phyloP scores from a whole-genome alignment of 2,329 filamentous ascomycete genomes.

The Pseudogymnoascus sp. region DNA sequence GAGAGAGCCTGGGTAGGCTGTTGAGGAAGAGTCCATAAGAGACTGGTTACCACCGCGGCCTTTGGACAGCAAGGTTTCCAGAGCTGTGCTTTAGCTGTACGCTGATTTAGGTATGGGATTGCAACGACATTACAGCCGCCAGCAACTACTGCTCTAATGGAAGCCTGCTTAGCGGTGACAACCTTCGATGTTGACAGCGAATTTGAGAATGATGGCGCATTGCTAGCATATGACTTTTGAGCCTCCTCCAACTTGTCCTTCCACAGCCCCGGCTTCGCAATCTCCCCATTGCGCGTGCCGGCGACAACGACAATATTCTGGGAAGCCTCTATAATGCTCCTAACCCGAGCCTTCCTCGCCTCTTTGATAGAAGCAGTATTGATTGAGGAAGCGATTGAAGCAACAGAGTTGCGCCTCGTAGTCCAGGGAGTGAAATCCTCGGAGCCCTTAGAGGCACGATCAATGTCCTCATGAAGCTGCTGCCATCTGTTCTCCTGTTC shows the following conservation, averaged over 20 bases:
- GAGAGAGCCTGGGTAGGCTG: slow-evolving; percentile 6
- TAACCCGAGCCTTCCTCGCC: background rate
- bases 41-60: slow-evolving; percentile 11
- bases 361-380: background rate
- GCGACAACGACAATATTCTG: background rate
- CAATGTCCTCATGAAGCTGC: slow-evolving; percentile 44
- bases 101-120: background rate
- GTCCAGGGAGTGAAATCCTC: background rate
- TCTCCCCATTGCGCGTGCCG: background rate
- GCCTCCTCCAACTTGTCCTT: slow-evolving; percentile 4
- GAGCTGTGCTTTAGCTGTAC: background rate
- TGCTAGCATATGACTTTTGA: background rate
- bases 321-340: background rate
- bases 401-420: background rate
- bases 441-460: slow-evolving; percentile 24
- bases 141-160: slow-evolving; percentile 3
- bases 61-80: background rate
- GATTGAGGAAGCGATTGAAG: background rate
- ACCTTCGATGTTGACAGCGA: background rate
- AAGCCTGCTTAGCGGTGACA: background rate
- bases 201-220: background rate
- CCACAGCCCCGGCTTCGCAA: background rate
- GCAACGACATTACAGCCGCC: background rate
- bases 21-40: slow-evolving; percentile 21
- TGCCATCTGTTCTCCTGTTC: slow-evolving; percentile 53